These are phyloP conservation scores for Podospora australis DNA, from an alignment of 495 filamentous ascomycete species.

Conservation along the genomic window DNA sequence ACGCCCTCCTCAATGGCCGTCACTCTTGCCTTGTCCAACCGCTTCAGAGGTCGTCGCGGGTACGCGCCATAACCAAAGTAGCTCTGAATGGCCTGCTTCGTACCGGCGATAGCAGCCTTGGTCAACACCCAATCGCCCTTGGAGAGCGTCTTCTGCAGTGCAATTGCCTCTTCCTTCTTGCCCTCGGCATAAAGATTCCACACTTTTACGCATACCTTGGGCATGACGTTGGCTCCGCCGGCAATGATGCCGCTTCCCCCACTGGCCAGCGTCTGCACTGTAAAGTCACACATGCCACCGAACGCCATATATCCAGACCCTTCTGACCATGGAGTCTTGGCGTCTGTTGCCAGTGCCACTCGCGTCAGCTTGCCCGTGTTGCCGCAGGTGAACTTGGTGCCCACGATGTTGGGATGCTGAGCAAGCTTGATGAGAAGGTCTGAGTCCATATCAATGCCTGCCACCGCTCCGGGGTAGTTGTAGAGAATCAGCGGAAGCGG, in stretches of 20 bases:
- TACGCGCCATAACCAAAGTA: constrained; percentile 83
- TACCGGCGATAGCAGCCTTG: constrained; percentile 79
- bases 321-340: constrained; percentile 58
- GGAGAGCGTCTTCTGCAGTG: constrained; percentile 63
- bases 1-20: constrained; percentile 64
- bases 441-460: constrained; percentile 89
- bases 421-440: constrained; percentile 79
- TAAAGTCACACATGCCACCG: constrained; percentile 84
- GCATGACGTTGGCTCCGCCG: constrained; percentile 80
- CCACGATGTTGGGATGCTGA: constrained; percentile 74
- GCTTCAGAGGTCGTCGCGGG: constrained; percentile 65
- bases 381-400: constrained; percentile 88
- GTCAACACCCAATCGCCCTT: constrained; percentile 82
- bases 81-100: constrained; percentile 74
- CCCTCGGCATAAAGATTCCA: constrained; percentile 72
- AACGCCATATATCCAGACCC: constrained; percentile 77
- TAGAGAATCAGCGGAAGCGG: constrained; percentile 79
- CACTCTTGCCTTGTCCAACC: constrained; percentile 54
- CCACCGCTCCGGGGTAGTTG: constrained; percentile 86
- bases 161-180: constrained; percentile 65
- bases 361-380: constrained; percentile 85
- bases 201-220: constrained; percentile 74
- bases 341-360: constrained; percentile 69
- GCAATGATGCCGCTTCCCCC: constrained; percentile 82
- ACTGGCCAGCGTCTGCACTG: constrained; percentile 70